Percentiles rank a stretch among this genome's conserved stretches.
Conservation (phyloP, 371 early-diverging fungal genomes). For the Zychaea mexicana region DNA sequence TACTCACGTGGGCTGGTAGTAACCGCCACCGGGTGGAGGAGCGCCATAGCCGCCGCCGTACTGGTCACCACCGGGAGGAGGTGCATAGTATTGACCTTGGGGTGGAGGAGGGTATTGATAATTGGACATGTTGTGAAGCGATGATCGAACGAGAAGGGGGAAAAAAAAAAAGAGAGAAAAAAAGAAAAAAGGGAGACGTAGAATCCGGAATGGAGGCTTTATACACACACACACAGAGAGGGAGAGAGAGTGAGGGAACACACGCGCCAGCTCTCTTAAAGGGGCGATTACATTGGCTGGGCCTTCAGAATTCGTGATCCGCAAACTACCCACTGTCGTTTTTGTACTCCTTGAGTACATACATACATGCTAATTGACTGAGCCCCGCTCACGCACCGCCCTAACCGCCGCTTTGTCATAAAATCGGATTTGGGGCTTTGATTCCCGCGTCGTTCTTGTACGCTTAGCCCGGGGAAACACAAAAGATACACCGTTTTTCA, state of each 20-base stretch:
- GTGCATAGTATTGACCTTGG: conserved; percentile 14
- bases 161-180: conserved; percentile 12
- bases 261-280: neutral
- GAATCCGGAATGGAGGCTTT: neutral
- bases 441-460: too few relatives aligned
- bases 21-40: conserved; percentile 12
- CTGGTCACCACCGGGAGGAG: conserved; percentile 1
- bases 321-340: neutral
- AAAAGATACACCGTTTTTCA: too few relatives aligned
- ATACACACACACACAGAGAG: neutral
- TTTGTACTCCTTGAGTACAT: neutral
- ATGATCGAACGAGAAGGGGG: neutral
- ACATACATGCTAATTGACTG: too few relatives aligned
- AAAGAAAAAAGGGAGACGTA: conserved; percentile 9
- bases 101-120: conserved; percentile 24
- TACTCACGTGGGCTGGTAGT: conserved; percentile 26
- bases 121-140: conserved; percentile 9
- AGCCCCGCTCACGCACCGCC: too few relatives aligned
- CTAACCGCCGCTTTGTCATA: too few relatives aligned
- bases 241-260: neutral
- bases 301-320: neutral
- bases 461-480: too few relatives aligned
- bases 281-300: too few relatives aligned
- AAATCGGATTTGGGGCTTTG: too few relatives aligned
- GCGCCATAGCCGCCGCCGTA: conserved; percentile 7